Evolutionary conservation across 441 rosid species (phyloP).

Genomic region (Pelargonium australe): DNA sequence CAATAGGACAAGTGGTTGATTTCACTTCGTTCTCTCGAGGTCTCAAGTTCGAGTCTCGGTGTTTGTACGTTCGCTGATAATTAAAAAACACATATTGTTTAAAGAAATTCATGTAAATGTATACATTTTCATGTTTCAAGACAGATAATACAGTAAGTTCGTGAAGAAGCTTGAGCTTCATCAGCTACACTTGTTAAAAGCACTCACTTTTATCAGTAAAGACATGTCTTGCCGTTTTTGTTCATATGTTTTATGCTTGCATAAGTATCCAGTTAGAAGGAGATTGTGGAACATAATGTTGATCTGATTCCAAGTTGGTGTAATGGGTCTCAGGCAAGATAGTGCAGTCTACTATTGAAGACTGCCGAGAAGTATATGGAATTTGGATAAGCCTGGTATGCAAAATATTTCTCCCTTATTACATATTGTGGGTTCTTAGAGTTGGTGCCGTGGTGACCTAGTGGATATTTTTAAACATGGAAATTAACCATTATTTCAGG

Average conservation of each 20-base stretch:
- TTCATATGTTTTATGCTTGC: not conserved
- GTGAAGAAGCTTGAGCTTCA: not conserved
- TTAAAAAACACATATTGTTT: not conserved
- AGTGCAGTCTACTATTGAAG: slow-evolving; percentile 82
- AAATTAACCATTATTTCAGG: slow-evolving; percentile 39
- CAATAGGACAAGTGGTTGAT: too few relatives aligned
- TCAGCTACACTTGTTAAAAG: not conserved
- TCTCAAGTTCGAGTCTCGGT: too few relatives aligned
- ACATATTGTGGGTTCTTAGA: slow-evolving; percentile 14
- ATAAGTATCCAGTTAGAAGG: too few relatives aligned
- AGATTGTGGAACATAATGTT: too few relatives aligned
- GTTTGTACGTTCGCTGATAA: too few relatives aligned
- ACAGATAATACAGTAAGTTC: not conserved
- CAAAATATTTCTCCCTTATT: not conserved
- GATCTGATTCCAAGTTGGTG: too few relatives aligned
- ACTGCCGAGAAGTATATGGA: slow-evolving; percentile 79
- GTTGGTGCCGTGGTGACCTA: slow-evolving; percentile 9
- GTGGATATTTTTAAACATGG: not conserved
- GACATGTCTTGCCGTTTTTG: not conserved
- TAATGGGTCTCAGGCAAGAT: slow-evolving; percentile 82
- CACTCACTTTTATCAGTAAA: not conserved
- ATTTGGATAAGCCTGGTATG: slow-evolving; percentile 66
- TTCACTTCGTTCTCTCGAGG: too few relatives aligned
- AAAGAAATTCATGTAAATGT: not conserved
- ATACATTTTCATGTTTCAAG: not conserved